Base-by-base conservation (phyloP, 1,139 yeast species). In the Saccharomycopsis phalli region DNA sequence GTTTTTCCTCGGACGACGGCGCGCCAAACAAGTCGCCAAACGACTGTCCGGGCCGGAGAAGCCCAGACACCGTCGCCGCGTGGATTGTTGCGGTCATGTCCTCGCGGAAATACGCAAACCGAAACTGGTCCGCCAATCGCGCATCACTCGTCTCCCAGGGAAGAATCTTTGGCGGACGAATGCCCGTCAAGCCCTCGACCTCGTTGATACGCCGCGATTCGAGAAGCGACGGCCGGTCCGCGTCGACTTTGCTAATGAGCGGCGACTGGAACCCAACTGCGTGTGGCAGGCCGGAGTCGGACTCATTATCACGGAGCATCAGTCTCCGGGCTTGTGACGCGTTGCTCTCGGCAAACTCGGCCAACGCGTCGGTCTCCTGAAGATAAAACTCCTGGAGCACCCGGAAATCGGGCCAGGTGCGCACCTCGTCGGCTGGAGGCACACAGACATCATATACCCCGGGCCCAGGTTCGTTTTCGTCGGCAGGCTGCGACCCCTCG, bases 71-170 rank as follows among this genome's bases (percentile, higher is more conserved):
- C 3, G 82, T 79, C 1, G 95, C 88, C 0, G 96, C 76, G 59
- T 91, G 97, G 16, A 91, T 76, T 0, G 98, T 91, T 13, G 86
- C 77, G 16, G 81, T 82, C 51, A 91, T 62, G 53, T 88, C 95
- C 50, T 87, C 95, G 49, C 97, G 68, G 59, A 91, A 91, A 56
- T 88, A 91, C 0, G 97, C 87, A 62, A 83, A 91, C 47, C 97
- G 64, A 50, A 68, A 67, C 42, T 70, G 75, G 36, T 67, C 74
- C 32, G 45, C 47, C 10, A 46, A 52, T 35, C 44, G 21, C 11
- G 13, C 35, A 5, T 10, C 19, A 26, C 16, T 18, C 13, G 17
- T 63, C 44, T 75, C 80, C 86, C 94, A 83, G 1, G 94, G 94
- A 33, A 76, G 78, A 20, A 77, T 65, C 44, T 80, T 76, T 21